Base-by-base conservation (phyloP, 2,329 filamentous ascomycete genomes). In the Sporothrix sp. region DNA sequence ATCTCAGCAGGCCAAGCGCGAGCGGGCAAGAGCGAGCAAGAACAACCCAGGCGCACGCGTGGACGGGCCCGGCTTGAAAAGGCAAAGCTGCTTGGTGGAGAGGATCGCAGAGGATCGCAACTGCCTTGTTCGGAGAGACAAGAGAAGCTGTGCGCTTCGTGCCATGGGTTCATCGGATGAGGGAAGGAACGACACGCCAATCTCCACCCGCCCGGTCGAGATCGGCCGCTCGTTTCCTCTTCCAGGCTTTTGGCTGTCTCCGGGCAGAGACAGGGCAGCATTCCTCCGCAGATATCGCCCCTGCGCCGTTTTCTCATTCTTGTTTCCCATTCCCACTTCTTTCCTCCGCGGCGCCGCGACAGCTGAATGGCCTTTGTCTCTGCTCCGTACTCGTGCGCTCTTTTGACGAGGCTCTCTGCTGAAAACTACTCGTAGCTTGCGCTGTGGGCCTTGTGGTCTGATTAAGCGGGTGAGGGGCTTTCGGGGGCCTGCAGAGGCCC, bases 401-500 rank as follows among this genome's bases (percentile, higher is more conserved):
- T 28, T 18, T 18, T 36, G 33, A 4, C 16, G n/a, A n/a, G n/a
- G n/a, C n/a, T n/a, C n/a, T n/a, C n/a, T n/a, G n/a, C n/a, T n/a
- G n/a, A n/a, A n/a, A n/a, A n/a, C n/a, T 33, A 10, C 14, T 23
- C 20, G 9, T 42, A 33, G 27, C 30, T 35, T 35, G 36, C 37
- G 14, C 36, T 33, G 46, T 35, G 46, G 46, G 28, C 20, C 16
- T 30, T 20, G 27, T 48, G 45, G 45, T 48, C 46, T 49, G 46
- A 49, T 49, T 49, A 38, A 48, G 45, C 45, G 25, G 45, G 39
- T 28, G 25, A 28, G 25, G 25, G 25, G 25, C 6, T n/a, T n/a
- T n/a, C n/a, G n/a, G n/a, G n/a, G n/a, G n/a, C n/a, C n/a, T n/a
- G n/a, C n/a, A n/a, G n/a, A n/a, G n/a, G n/a, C n/a, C n/a, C n/a